A percentile compares a stretch with the other conserved stretches of the same genome.
Conservation (phyloP, 495 filamentous ascomycete genomes). For the Aspergillus avenaceus region DNA sequence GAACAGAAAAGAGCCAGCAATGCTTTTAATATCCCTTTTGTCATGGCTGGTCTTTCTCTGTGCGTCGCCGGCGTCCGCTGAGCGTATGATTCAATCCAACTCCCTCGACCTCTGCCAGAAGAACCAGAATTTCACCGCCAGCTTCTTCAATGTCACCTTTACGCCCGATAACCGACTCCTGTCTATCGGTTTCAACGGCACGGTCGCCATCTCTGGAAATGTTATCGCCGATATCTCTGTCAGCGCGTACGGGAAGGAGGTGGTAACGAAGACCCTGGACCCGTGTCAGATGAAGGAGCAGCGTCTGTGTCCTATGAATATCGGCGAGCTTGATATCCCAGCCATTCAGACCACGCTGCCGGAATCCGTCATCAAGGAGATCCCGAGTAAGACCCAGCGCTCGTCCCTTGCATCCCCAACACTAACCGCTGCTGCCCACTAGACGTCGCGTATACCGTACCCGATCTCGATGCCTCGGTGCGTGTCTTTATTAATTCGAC, state of each 20-base stretch:
- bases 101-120: constrained; percentile 66
- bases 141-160: constrained; percentile 66
- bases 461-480: constrained; percentile 86
- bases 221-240: constrained; percentile 66
- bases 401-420: neutral
- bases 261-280: constrained; percentile 56
- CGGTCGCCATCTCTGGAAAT: constrained; percentile 69
- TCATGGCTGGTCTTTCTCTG: neutral
- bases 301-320: constrained; percentile 82
- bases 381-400: constrained; percentile 57
- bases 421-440: neutral
- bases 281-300: constrained; percentile 61
- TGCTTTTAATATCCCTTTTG: neutral
- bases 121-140: constrained; percentile 61
- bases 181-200: constrained; percentile 64
- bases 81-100: constrained; percentile 48
- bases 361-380: constrained; percentile 48
- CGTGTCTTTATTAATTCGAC: constrained; percentile 69
- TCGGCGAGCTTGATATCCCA: constrained; percentile 56
- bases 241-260: constrained; percentile 69
- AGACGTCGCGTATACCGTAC: constrained; percentile 82
- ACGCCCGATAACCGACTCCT: constrained; percentile 62
- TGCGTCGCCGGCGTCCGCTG: neutral
- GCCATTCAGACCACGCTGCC: constrained; percentile 61
- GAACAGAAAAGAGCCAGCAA: no score